Conservation (phyloP, 1,284 basidiomycete genomes). For the Schizophyllum commune region DNA sequence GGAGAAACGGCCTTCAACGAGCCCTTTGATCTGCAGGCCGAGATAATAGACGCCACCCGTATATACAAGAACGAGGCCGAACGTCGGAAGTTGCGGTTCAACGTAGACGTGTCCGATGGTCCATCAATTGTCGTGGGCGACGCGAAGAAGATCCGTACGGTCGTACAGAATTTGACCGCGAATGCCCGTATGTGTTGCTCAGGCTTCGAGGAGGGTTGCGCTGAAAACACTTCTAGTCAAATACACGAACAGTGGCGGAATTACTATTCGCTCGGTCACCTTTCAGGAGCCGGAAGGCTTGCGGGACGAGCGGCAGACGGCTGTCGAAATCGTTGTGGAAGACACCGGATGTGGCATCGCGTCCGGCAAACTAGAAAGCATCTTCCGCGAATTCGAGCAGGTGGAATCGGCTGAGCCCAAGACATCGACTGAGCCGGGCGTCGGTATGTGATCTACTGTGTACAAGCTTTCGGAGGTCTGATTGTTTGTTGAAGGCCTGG, state of each 20-base stretch:
- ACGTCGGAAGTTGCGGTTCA: conserved; percentile 60
- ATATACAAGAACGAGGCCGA: conserved; percentile 63
- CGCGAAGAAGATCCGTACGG: conserved; percentile 68
- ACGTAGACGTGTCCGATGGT: conserved; percentile 44
- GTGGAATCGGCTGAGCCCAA: conserved; percentile 52
- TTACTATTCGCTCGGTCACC: conserved; percentile 56
- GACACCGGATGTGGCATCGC: conserved; percentile 80
- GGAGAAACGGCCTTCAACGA: conserved; percentile 79
- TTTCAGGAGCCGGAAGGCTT: conserved; percentile 48
- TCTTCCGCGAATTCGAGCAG: conserved; percentile 85
- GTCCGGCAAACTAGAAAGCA: conserved; percentile 65
- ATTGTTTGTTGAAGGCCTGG: conserved; percentile 43
- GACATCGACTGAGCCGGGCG: conserved; percentile 32
- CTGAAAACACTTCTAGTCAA: conserved; percentile 53
- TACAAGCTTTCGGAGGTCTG: not conserved
- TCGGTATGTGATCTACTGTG: conserved; percentile 28
- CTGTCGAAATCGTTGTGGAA: conserved; percentile 68
- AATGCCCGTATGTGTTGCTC: conserved; percentile 54
- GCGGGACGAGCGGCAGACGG: conserved; percentile 37
- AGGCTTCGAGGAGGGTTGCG: not conserved
- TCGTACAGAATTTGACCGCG: conserved; percentile 78
- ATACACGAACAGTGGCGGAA: conserved; percentile 62
- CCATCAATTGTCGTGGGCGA: conserved; percentile 66
- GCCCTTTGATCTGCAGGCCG: conserved; percentile 67
- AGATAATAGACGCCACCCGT: conserved; percentile 64